Evolutionary conservation across 331 rosid genomes (phyloP).

Genomic region (Acacia concinna): DNA sequence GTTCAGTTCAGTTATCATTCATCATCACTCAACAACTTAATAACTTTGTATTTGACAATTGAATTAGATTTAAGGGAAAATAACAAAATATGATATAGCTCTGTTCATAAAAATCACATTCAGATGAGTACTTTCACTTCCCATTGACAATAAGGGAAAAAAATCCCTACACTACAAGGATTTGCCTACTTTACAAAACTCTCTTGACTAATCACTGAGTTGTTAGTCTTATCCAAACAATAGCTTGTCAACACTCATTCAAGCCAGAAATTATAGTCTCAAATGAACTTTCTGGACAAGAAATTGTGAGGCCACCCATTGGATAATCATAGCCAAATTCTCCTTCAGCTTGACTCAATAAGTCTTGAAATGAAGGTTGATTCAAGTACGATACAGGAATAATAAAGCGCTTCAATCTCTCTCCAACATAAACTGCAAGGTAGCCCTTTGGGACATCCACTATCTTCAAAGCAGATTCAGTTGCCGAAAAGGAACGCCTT

Average conservation of each 20-base stretch:
- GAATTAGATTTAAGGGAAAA: too few species aligned
- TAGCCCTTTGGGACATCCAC: conserved; percentile 45
- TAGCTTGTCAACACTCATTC: neutral
- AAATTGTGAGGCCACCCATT: conserved; percentile 36
- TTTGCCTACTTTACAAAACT: neutral
- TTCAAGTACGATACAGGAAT: conserved; percentile 32
- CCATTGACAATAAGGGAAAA: neutral
- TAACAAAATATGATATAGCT: neutral
- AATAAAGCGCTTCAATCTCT: conserved; percentile 35
- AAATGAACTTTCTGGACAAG: conserved; percentile 22
- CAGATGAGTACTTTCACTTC: neutral
- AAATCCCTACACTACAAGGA: neutral
- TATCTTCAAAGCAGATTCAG: conserved; percentile 2
- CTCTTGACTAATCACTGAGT: neutral
- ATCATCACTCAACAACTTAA: too few species aligned
- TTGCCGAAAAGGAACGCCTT: neutral
- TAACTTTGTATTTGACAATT: too few species aligned
- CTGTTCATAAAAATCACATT: neutral
- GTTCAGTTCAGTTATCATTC: too few species aligned
- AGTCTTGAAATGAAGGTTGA: conserved; percentile 32
- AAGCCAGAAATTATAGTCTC: conserved; percentile 12
- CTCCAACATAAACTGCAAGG: conserved; percentile 44
- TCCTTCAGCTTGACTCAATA: conserved; percentile 38
- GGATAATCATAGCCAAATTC: conserved; percentile 33
- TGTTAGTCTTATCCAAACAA: neutral